These are phyloP conservation scores for Penicillium maclennaniae DNA, from an alignment of 495 filamentous ascomycete genomes.

Conservation along the genomic window DNA sequence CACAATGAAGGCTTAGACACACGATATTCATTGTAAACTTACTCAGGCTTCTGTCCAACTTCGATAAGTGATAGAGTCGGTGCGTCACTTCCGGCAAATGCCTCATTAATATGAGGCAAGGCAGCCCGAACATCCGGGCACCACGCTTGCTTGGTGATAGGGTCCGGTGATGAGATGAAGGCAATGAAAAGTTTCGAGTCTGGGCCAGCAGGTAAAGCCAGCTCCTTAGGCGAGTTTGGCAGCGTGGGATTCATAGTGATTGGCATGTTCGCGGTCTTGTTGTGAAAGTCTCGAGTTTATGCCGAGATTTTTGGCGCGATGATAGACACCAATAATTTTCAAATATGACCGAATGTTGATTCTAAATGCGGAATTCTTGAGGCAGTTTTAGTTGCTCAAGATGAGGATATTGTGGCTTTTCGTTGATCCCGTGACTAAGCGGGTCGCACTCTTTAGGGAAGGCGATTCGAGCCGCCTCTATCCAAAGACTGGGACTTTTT, in stretches of 20 bases:
- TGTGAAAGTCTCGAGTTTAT: too few species aligned
- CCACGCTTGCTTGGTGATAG: slow-evolving; percentile 27
- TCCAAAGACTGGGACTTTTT: too few species aligned
- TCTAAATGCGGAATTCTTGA: too few species aligned
- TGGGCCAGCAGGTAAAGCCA: slow-evolving; percentile 17
- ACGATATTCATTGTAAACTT: not conserved
- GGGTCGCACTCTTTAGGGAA: too few species aligned
- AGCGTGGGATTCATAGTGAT: slow-evolving; percentile 23
- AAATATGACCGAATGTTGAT: too few species aligned
- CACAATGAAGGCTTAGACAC: too few species aligned
- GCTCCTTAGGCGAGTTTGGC: slow-evolving; percentile 15
- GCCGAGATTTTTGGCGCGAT: too few species aligned
- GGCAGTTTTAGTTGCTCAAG: too few species aligned
- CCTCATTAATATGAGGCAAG: slow-evolving; percentile 21
- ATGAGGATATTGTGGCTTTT: too few species aligned
- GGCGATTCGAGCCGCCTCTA: too few species aligned
- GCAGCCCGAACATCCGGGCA: slow-evolving; percentile 33
- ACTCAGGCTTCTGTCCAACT: slow-evolving; percentile 30
- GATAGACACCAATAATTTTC: too few species aligned
- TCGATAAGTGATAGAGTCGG: slow-evolving; percentile 22
- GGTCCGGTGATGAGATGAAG: slow-evolving; percentile 25
- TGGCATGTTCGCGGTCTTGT: slow-evolving; percentile 16
- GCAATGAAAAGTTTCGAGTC: slow-evolving; percentile 25
- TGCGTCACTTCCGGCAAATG: slow-evolving; percentile 17
- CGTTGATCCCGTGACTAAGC: too few species aligned